Percentiles rank a stretch among this genome's conserved stretches.
These are phyloP conservation scores for Populus deltoides DNA, from an alignment of 345 rosid genomes.

Conservation along the genomic window DNA sequence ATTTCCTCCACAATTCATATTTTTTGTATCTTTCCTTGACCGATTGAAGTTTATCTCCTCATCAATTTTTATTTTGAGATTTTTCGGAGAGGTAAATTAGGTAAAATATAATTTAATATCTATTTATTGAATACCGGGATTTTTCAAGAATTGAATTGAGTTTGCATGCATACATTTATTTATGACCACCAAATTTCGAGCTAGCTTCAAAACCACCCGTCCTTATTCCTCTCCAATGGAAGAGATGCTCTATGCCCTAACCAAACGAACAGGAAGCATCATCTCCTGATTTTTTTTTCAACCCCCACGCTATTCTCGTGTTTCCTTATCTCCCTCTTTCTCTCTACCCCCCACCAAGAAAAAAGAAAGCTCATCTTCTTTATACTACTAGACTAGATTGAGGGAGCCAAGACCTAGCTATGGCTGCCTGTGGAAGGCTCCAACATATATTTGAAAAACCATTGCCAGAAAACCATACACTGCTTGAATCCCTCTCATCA, in stretches of 20 bases:
- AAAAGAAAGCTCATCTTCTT: neutral
- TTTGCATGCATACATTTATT: neutral
- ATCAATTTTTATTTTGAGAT: too few relatives aligned
- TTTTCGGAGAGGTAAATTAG: too few relatives aligned
- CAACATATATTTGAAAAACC: constrained; percentile 63
- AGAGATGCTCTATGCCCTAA: constrained; percentile 3
- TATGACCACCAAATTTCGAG: constrained; percentile 38
- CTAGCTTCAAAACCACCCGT: constrained; percentile 29
- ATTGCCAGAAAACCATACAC: constrained; percentile 45
- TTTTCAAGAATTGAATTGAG: neutral
- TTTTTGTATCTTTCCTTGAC: too few relatives aligned
- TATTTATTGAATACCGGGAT: too few relatives aligned
- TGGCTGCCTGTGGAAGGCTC: constrained; percentile 75
- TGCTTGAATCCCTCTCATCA: constrained; percentile 54
- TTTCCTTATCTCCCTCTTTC: constrained; percentile 12
- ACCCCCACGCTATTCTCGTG: constrained; percentile 27
- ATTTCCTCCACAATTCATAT: too few relatives aligned
- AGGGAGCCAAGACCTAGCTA: constrained; percentile 22
- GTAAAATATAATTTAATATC: too few relatives aligned
- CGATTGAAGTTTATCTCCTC: too few relatives aligned
- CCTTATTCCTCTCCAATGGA: constrained; percentile 38
- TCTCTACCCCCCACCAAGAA: neutral
- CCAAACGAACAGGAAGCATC: constrained; percentile 12
- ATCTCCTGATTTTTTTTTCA: constrained; percentile 33
- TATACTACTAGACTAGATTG: neutral